These are phyloP conservation scores for Jackrogersella multiformis DNA, from an alignment of 495 filamentous ascomycete genomes.

Conservation along the genomic window DNA sequence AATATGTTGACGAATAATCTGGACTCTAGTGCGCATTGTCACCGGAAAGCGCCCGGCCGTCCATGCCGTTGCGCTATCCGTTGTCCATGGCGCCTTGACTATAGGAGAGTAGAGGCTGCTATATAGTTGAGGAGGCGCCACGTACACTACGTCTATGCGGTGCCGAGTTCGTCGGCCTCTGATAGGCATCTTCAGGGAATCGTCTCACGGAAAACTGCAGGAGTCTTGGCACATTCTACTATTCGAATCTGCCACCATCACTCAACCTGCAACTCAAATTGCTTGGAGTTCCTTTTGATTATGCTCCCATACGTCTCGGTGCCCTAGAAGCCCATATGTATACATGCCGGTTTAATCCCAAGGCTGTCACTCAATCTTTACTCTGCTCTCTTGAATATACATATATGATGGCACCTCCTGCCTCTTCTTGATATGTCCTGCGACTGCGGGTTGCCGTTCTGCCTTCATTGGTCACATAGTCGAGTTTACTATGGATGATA, in stretches of 20 bases:
- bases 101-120: constrained; percentile 28
- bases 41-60: constrained; percentile 31
- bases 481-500: background rate
- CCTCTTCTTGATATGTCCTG: background rate
- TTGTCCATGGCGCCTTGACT: constrained; percentile 20
- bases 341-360: background rate
- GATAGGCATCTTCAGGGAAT: constrained; percentile 27
- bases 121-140: constrained; percentile 34
- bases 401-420: background rate
- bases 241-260: constrained; percentile 1
- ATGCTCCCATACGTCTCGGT: background rate
- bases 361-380: constrained; percentile 1
- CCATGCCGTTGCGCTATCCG: constrained; percentile 27
- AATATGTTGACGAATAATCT: background rate
- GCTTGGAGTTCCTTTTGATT: background rate
- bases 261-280: constrained; percentile 4
- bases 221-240: constrained; percentile 15
- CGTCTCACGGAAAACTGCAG: constrained; percentile 44
- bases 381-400: background rate
- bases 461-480: constrained; percentile 3
- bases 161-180: constrained; percentile 18
- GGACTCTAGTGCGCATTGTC: constrained; percentile 9
- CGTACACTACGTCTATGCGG: constrained; percentile 33
- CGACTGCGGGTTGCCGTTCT: background rate
- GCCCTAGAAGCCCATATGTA: background rate